Conservation (phyloP, 139 green algal species). For the Desmodesmus armatus region DNA sequence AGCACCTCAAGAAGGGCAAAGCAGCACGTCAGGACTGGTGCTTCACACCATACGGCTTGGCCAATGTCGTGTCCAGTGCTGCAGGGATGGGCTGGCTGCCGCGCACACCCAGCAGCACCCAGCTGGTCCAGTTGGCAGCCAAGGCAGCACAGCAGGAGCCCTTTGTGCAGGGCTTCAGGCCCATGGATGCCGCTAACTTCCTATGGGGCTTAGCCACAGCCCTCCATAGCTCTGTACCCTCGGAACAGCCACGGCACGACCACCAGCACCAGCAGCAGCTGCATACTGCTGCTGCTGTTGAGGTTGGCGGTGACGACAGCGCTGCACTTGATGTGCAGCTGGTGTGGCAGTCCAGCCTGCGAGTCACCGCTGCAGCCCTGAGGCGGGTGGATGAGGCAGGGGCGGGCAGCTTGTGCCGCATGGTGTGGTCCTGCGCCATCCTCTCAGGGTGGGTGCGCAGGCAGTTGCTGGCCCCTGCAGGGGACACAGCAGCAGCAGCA, state of each 20-base stretch:
- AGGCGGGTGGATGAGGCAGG: neutral
- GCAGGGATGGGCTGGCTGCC: neutral
- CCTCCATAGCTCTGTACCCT: neutral
- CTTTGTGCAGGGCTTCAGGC: constrained; percentile 2
- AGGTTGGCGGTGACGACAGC: neutral
- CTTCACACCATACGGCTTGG: neutral
- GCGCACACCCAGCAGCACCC: neutral
- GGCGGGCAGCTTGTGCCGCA: neutral
- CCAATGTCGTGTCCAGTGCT: neutral
- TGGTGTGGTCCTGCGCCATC: constrained; percentile 23
- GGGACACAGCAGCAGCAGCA: constrained; percentile 15
- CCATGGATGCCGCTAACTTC: constrained; percentile 12
- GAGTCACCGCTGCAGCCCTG: neutral
- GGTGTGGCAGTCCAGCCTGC: neutral
- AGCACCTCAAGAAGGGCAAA: neutral
- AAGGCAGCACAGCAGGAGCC: neutral
- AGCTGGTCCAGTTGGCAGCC: neutral
- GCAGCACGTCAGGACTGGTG: neutral
- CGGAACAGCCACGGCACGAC: neutral
- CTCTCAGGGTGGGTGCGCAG: too few relatives aligned
- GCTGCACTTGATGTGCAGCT: neutral
- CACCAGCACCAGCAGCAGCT: neutral
- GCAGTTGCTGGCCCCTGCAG: neutral
- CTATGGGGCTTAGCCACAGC: constrained; percentile 3
- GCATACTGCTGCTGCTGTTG: constrained; percentile 1